Conservation (phyloP, 1,284 basidiomycete species). For the Marasmius tenuissimus region DNA sequence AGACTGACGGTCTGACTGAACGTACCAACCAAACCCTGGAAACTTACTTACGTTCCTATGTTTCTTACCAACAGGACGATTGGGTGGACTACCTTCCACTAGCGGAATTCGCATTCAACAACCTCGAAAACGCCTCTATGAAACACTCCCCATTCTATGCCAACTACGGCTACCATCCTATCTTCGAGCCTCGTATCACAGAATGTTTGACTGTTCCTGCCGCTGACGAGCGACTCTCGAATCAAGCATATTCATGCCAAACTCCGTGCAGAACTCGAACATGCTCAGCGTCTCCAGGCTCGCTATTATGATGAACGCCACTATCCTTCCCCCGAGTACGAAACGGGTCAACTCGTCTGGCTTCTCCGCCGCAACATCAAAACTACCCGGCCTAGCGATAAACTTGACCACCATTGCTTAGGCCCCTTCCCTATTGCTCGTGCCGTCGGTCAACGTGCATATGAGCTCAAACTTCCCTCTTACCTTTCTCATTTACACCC, state of each 20-base stretch:
- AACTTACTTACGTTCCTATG: constrained; percentile 33
- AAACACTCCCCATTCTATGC: constrained; percentile 26
- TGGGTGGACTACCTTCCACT: constrained; percentile 43
- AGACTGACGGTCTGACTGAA: constrained; percentile 40
- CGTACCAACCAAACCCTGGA: constrained; percentile 44
- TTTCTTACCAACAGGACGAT: constrained; percentile 41
- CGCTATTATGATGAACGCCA: constrained; percentile 21
- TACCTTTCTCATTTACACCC: background rate
- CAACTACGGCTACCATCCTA: constrained; percentile 33
- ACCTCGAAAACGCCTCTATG: constrained; percentile 35
- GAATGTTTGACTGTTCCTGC: constrained; percentile 20
- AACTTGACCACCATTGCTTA: background rate
- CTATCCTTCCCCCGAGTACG: background rate
- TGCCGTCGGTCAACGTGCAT: background rate
- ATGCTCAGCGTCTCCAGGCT: constrained; percentile 24
- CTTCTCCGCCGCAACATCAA: background rate
- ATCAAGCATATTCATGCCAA: constrained; percentile 24
- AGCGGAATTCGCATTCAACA: constrained; percentile 49
- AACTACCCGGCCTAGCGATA: background rate
- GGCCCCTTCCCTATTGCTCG: background rate
- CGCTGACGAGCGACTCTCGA: constrained; percentile 17
- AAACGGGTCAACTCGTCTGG: background rate
- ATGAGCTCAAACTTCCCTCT: background rate
- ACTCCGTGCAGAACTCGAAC: constrained; percentile 24
- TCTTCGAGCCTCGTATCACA: constrained; percentile 24